Percentiles rank a stretch among this genome's conserved stretches.
phyloP scores from a whole-genome alignment of 352 stramenopile species.

The Pythium coloratum region DNA sequence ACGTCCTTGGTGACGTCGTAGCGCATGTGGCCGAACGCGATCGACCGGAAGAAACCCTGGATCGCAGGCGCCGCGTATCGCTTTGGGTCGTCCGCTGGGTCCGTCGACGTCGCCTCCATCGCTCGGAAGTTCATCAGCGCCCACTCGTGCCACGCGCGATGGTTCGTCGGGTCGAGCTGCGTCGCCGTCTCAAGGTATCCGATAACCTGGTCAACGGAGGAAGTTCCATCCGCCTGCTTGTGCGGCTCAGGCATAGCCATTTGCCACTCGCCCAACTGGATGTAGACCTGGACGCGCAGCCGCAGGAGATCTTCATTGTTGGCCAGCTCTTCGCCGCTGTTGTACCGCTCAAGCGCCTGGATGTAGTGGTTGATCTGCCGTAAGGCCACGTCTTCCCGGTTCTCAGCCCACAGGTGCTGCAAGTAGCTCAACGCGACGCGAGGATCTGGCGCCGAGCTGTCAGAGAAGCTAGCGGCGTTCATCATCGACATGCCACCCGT shows the following conservation, averaged over 20 bases:
- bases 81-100: constrained; percentile 53
- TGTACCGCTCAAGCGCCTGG: constrained; percentile 69
- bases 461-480: constrained; percentile 44
- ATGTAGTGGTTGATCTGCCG: constrained; percentile 88
- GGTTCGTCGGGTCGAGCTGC: constrained; percentile 88
- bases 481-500: constrained; percentile 9
- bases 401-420: constrained; percentile 81
- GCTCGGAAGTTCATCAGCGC: constrained; percentile 97
- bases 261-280: constrained; percentile 85
- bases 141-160: constrained; percentile 99
- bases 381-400: constrained; percentile 76
- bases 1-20: constrained; percentile 97
- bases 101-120: constrained; percentile 62
- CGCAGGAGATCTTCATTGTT: constrained; percentile 63
- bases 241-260: constrained; percentile 73
- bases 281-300: constrained; percentile 84
- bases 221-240: constrained; percentile 70
- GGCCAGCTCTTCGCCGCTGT: constrained; percentile 41
- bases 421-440: constrained; percentile 83
- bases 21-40: constrained; percentile 94
- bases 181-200: constrained; percentile 82
- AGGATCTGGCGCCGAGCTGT: constrained; percentile 70
- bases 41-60: constrained; percentile 97
- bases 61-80: constrained; percentile 92
- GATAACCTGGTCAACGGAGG: constrained; percentile 64